Evolutionary conservation across 176 grass and related monocot species (phyloP).

Genomic region (Zoysia pacifica): DNA sequence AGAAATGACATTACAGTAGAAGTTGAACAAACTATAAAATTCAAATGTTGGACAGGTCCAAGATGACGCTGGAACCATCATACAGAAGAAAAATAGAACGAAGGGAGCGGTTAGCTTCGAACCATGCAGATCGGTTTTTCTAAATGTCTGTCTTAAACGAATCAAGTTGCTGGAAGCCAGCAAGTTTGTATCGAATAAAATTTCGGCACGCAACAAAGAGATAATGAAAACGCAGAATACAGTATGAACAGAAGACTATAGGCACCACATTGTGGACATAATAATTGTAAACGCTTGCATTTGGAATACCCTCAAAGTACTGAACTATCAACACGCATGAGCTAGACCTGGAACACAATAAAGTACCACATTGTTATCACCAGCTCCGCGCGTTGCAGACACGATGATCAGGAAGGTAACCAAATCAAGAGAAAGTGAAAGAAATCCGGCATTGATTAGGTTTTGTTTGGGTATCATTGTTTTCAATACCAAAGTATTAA

Average conservation of each 20-base stretch:
- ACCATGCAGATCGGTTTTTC: background rate
- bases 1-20: background rate
- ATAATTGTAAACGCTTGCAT: background rate
- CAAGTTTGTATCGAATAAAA: background rate
- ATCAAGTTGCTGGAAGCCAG: conserved; percentile 4
- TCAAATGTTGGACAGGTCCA: conserved; percentile 7
- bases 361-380: too few relatives aligned
- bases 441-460: conserved; percentile 22
- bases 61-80: conserved; percentile 16
- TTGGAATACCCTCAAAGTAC: background rate
- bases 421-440: conserved; percentile 21
- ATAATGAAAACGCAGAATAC: background rate
- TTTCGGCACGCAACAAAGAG: background rate
- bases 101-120: conserved; percentile 9
- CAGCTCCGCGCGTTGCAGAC: conserved; percentile 5
- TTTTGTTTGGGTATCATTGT: too few relatives aligned
- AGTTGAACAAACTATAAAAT: conserved; percentile 1
- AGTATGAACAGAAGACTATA: conserved; percentile 27
- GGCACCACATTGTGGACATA: background rate
- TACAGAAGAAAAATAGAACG: background rate
- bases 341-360: background rate
- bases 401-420: conserved; percentile 9
- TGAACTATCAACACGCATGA: background rate
- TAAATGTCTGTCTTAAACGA: background rate
- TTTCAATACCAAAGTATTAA: too few relatives aligned